Percentiles rank a stretch among this genome's conserved stretches.
Evolutionary conservation across 306 rosid species (phyloP).

Genomic region (Fragaria vesca): DNA sequence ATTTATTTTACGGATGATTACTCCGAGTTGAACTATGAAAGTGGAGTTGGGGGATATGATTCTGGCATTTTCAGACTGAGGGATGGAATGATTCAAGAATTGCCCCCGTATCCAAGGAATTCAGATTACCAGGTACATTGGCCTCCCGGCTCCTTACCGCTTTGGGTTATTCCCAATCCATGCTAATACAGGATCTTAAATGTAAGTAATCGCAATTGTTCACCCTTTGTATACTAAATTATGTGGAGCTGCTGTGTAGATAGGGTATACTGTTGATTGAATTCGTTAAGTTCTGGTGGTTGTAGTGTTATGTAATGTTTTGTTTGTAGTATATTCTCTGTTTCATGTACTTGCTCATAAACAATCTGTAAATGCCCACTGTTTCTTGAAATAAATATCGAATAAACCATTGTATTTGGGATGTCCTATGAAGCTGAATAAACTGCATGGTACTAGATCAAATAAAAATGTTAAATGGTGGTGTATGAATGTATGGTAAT

Average conservation of each 20-base stretch:
- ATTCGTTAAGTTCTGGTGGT: background rate
- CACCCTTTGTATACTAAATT: background rate
- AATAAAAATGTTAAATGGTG: background rate
- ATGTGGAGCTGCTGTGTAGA: constrained; percentile 7
- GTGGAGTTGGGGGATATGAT: constrained; percentile 51
- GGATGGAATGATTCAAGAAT: constrained; percentile 41
- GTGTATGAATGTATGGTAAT: background rate
- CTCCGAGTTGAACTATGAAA: constrained; percentile 48
- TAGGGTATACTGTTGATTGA: background rate
- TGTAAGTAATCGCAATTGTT: background rate
- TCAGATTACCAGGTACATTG: constrained; percentile 30
- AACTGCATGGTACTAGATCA: background rate
- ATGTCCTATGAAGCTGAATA: background rate
- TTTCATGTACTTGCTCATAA: background rate
- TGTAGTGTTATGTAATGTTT: background rate
- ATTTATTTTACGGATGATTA: constrained; percentile 68
- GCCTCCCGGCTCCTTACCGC: constrained; percentile 40
- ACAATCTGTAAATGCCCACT: background rate
- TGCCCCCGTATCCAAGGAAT: constrained; percentile 46
- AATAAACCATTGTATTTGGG: background rate
- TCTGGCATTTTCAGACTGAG: constrained; percentile 52
- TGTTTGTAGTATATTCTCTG: background rate
- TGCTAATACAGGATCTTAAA: constrained; percentile 25
- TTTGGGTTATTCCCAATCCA: constrained; percentile 74
- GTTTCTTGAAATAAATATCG: background rate